Conservation (phyloP, 2,329 filamentous ascomycete species). For the Elsinoe australis region DNA sequence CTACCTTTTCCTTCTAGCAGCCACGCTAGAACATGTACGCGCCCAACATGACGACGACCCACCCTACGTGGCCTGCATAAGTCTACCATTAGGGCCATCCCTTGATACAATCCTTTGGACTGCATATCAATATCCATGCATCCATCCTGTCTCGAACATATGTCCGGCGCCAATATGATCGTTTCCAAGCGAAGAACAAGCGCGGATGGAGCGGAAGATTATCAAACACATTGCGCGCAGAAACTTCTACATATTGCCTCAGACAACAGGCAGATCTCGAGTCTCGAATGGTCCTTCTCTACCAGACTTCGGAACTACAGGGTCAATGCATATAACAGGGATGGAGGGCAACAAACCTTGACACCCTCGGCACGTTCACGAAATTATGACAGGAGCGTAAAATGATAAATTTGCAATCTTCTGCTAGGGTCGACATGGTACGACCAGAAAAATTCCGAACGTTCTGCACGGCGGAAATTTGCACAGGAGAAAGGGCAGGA, state of each 20-base stretch:
- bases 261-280: not conserved
- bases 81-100: not conserved
- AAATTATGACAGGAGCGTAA: constrained; percentile 14
- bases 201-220: constrained; percentile 1
- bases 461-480: not conserved
- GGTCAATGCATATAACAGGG: too few species aligned
- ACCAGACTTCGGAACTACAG: too few species aligned
- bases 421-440: not conserved
- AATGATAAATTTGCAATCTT: constrained; percentile 4
- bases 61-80: not conserved
- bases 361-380: not conserved
- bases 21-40: not conserved
- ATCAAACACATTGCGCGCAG: too few species aligned
- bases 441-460: too few species aligned
- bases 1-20: constrained; percentile 3
- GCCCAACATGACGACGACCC: not conserved
- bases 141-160: too few species aligned
- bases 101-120: not conserved
- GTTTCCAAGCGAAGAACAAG: too few species aligned
- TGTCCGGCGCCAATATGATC: too few species aligned
- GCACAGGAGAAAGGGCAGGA: not conserved
- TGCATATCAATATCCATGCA: too few species aligned
- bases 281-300: too few species aligned
- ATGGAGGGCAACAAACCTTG: too few species aligned
- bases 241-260: too few species aligned